Base-by-base conservation (phyloP, 2,329 filamentous ascomycete genomes). In the Alternaria metachromatica region DNA sequence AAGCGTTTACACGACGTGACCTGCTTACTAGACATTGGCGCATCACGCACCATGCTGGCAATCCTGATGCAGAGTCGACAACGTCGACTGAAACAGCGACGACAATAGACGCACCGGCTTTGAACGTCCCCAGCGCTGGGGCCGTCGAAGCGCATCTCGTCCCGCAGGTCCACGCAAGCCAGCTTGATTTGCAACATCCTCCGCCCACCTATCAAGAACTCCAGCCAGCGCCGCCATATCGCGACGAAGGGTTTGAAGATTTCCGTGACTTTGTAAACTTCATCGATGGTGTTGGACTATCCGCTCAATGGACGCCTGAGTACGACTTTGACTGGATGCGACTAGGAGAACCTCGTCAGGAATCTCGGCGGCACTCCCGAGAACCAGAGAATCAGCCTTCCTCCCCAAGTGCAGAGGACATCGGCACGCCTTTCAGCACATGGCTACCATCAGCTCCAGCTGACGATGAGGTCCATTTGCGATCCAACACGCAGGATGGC, bases 261-360 rank as follows among this genome's bases (percentile, higher is more conserved):
- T 76, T 76, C 45, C 72, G 74, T 26, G 74, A 75, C 43, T 76
- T 76, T 43, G 73, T 75, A 20, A 76, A 76, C 50, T 76, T 76
- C 60, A 76, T 76, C 45, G 74, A 76, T 61, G 72, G 74, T n/a
- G 74, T 76, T 11, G 74, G 74, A 4, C 63, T 74, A 13, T 76
- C 72, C 15, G 74, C 74, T 1, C 74, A 75, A 51, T 76, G 74
- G 73, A 75, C 74, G 7, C 74, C 74, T 9, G 72, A 76, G 51
- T 76, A 75, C 56, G 65, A 72, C n/a, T 69, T 75, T 11, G 73
- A 76, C 43, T 75, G 73, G 70, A 60, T 74, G 59, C 70, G 68
- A 20, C 48, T 70, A 23, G 66, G 66, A 26, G 67, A 71, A 11
- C 67, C 68, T 20, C 58, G 66, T 13, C 68, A 71, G 15, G 66